phyloP scores from a whole-genome alignment of 305 asterid species.

The Rubia peregrina region DNA sequence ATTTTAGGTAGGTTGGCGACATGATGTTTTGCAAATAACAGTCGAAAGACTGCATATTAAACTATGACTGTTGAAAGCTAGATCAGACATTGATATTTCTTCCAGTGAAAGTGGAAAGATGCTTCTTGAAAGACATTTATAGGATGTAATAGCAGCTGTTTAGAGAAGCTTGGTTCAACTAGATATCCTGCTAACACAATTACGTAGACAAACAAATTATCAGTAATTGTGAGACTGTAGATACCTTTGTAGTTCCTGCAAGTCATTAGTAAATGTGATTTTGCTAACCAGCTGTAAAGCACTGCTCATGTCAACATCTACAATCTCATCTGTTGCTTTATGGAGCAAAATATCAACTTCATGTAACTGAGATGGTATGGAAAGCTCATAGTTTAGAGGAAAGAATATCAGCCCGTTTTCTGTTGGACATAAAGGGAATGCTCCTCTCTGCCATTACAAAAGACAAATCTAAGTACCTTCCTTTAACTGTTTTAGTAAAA shows the following conservation, averaged over 20 bases:
- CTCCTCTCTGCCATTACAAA: constrained; percentile 76
- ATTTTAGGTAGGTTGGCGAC: background rate
- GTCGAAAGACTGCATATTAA: background rate
- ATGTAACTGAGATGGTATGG: constrained; percentile 63
- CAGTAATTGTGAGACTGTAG: background rate
- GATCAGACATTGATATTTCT: background rate
- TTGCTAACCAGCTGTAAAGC: constrained; percentile 36
- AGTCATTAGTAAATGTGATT: constrained; percentile 49
- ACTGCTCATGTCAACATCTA: constrained; percentile 59
- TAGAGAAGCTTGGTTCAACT: constrained; percentile 11
- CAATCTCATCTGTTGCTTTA: constrained; percentile 93
- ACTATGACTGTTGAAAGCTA: background rate
- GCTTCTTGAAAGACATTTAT: background rate
- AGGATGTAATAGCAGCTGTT: background rate
- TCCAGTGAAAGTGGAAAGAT: background rate
- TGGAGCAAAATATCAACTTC: constrained; percentile 77
- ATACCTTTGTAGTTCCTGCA: constrained; percentile 79
- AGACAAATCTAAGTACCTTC: constrained; percentile 15
- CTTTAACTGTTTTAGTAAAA: background rate
- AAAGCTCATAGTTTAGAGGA: constrained; percentile 65
- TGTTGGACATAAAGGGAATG: constrained; percentile 73
- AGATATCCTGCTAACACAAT: background rate
- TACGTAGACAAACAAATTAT: background rate
- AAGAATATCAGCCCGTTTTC: constrained; percentile 71
- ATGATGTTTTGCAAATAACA: background rate